Evolutionary conservation across 139 green algal genomes (phyloP), one percentile per base, ranked within the genome.

Genomic region (Volvox africanus): DNA sequence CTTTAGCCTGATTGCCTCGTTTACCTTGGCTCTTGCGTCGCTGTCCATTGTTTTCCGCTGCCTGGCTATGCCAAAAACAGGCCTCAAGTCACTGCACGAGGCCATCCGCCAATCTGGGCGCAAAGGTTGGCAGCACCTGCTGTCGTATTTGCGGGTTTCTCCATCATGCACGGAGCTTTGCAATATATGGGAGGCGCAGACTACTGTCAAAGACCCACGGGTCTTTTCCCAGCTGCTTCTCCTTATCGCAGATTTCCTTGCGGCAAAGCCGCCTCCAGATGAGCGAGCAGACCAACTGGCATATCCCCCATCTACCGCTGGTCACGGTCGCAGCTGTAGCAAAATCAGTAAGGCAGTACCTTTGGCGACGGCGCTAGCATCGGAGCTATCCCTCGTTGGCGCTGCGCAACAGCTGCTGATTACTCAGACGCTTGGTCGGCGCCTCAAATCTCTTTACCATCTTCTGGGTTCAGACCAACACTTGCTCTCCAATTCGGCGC

Each of bases 401-500:
- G 20, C 76, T 1, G 80, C 50, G 24, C 79, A 90, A 62, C 32
- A 62, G 20, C 2, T 28, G 44, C 67, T 87, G 3, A 44, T 83
- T 14, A 32, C 35, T 5, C 61, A 36, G 65, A 75, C 68, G 0
- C 55, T 95, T 24, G 75, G 87, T 19, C 89, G 92, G 50, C 92
- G 93, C 18, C 88, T 97, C 26, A 96, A 92, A 61, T 71, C 85
- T 12, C 21, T 97, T 17, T 97, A 97, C 93, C 93, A 94, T 26
- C 35, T 22, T 0, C 76, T 89, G 11, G 67, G 71, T 36, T 30
- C 37, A 5, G 82, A 88, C 0, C 35, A 26, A 28, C 71, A 78
- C 13, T 36, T 80, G 68, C 92, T 91, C 62, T 81, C 80, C 37
- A 96, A 94, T 55, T 91, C 94, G 14, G 89, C 93, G 0, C 90